Conservation (phyloP, 345 rosid genomes). For the Eucalyptus paniculata region DNA sequence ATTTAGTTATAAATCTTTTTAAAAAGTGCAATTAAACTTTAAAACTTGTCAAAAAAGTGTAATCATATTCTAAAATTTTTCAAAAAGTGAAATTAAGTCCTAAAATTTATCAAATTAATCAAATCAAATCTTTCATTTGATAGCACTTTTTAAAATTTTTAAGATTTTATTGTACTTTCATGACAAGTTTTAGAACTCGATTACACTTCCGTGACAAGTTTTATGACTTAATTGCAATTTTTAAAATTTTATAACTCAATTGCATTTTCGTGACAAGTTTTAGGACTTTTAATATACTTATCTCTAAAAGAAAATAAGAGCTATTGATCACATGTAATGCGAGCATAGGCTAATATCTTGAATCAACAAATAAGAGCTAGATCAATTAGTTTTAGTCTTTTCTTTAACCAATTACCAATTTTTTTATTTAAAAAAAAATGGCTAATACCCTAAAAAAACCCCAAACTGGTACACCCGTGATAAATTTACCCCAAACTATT, state of each 20-base stretch:
- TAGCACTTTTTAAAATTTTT: too few relatives aligned
- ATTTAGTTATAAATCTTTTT: too few relatives aligned
- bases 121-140: accelerated
- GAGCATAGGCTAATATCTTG: neutral
- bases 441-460: too few relatives aligned
- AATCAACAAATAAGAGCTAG: neutral
- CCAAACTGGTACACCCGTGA: too few relatives aligned
- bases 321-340: neutral
- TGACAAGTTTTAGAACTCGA: accelerated
- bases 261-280: accelerated
- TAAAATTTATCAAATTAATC: too few relatives aligned
- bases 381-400: neutral
- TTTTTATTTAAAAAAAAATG: neutral
- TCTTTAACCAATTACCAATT: neutral
- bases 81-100: accelerated
- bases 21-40: accelerated
- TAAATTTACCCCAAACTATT: too few relatives aligned
- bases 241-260: accelerated
- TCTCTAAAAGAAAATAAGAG: neutral
- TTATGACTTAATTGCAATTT: too few relatives aligned
- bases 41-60: too few relatives aligned
- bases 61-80: too few relatives aligned
- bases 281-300: too few relatives aligned
- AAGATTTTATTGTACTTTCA: accelerated
- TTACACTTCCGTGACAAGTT: accelerated